These are phyloP conservation scores for Priceomyces fermenticarens DNA, from an alignment of 805 yeast genomes.

Conservation along the genomic window DNA sequence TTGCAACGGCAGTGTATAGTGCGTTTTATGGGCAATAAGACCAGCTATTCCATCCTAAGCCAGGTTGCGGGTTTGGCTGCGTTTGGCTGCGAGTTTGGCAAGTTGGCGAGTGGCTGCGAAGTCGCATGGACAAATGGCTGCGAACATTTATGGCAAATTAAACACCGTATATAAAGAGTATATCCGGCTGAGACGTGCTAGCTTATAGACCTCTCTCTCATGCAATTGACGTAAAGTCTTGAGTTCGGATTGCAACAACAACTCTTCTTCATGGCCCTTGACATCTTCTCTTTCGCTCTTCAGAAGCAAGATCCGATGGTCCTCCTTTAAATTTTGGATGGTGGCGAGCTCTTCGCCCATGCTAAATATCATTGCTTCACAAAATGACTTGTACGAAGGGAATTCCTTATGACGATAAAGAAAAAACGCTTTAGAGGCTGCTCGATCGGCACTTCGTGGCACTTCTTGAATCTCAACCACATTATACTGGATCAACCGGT, in stretches of 20 bases:
- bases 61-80: too few relatives aligned
- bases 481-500: conserved; percentile 64
- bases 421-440: conserved; percentile 84
- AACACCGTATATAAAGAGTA: conserved; percentile 55
- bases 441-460: conserved; percentile 87
- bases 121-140: too few relatives aligned
- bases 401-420: conserved; percentile 64
- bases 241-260: conserved; percentile 71
- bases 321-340: conserved; percentile 51
- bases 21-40: too few relatives aligned
- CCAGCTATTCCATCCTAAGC: too few relatives aligned
- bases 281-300: conserved; percentile 91
- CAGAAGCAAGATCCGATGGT: conserved; percentile 64
- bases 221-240: conserved; percentile 64
- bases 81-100: too few relatives aligned
- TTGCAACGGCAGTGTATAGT: too few relatives aligned
- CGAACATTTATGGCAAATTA: conserved; percentile 4
- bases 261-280: conserved; percentile 71
- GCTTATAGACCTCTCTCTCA: conserved; percentile 51
- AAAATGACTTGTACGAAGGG: conserved; percentile 31
- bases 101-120: too few relatives aligned
- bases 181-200: conserved; percentile 55
- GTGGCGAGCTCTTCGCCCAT: conserved; percentile 51
- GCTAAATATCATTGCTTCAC: conserved; percentile 45
- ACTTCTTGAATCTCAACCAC: conserved; percentile 88